A percentile compares a stretch with the other conserved stretches of the same genome.
Conservation (phyloP, 2,329 filamentous ascomycete species). For the Arthrobotrys iridis region DNA sequence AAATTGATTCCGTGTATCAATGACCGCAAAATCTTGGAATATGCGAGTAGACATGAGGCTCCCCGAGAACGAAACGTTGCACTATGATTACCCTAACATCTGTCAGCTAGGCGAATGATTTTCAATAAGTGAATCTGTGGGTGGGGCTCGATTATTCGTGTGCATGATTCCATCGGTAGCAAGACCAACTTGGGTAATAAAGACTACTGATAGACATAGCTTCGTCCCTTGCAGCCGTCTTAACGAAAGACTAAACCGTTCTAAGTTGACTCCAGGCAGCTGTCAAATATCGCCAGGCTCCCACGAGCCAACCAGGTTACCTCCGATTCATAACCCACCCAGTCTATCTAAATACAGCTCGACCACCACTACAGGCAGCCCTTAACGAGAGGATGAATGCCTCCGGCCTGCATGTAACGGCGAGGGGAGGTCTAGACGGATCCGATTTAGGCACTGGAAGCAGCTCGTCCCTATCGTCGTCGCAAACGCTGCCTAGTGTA, state of each 20-base stretch:
- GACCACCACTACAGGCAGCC: conserved; percentile 8
- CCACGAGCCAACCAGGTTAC: conserved; percentile 43
- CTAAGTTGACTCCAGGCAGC: conserved; percentile 40
- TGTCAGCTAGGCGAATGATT: conserved; percentile 12
- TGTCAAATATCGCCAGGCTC: conserved; percentile 52
- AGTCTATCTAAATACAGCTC: conserved; percentile 12
- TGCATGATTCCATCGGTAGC: not conserved
- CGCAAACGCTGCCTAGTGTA: conserved; percentile 46
- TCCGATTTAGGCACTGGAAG: conserved; percentile 44
- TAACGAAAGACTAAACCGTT: conserved; percentile 31
- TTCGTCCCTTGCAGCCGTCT: conserved; percentile 42
- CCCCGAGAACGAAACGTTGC: conserved; percentile 11
- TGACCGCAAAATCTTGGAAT: not conserved
- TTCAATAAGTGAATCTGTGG: not conserved
- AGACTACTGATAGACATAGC: conserved; percentile 7
- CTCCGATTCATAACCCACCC: conserved; percentile 28
- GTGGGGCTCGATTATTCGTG: not conserved
- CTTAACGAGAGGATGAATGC: conserved; percentile 26
- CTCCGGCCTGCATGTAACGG: conserved; percentile 36
- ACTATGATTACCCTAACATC: conserved; percentile 3
- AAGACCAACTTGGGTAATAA: conserved; percentile 25
- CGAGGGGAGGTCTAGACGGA: conserved; percentile 41
- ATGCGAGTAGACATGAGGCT: conserved; percentile 20
- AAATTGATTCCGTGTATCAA: conserved; percentile 16
- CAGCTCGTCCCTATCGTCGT: conserved; percentile 31